Evolutionary conservation across 2,329 filamentous ascomycete genomes (phyloP), one percentile per base, ranked within the genome.

Genomic region (Colletotrichum spinosum): DNA sequence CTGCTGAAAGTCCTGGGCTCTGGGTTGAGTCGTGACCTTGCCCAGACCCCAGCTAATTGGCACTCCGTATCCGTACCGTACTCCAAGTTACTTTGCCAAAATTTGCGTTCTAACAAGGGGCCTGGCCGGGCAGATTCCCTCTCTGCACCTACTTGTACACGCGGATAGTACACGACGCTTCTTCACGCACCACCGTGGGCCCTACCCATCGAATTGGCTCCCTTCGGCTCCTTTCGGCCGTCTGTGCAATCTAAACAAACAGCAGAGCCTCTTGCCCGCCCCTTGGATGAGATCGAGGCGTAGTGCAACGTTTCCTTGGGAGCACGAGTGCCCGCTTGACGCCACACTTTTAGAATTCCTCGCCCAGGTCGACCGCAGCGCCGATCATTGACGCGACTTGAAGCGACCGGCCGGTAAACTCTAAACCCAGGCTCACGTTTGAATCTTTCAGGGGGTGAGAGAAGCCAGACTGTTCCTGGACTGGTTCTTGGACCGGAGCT

Each of bases 361-460:
- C 25, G 41, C 41, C 45, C 25, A 49, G 25, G 39, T 57, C 46
- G 17, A 46, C 46, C 37, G 39, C 38, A 52, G 25, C 61, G 62
- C 46, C 52, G 57, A 55, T 65, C 62, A 41, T 45, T 52, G 38
- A 65, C 57, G 61, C 56, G 51, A 51, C 58, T 52, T 6, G 13
- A 17, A 48, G 38, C 46, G 56, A 52, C 10, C 45, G 61, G 51
- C 62, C 51, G 62, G 58, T 65, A 65, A 61, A 65, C 62, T 61
- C 56, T 52, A 65, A 61, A 58, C 33, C 33, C 53, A 46, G n/a
- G 34, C 25, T 51, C 38, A 55, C 50, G 61, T 46, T 61, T 65
- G 61, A 64, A 48, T 45, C 37, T 59, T 64, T 60, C 55, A 60
- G 39, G 62, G 57, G 33, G 45, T 7, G 41, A 45, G 34, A 46